Conservation (phyloP, 805 yeast genomes). For the Starmerella geochares region DNA sequence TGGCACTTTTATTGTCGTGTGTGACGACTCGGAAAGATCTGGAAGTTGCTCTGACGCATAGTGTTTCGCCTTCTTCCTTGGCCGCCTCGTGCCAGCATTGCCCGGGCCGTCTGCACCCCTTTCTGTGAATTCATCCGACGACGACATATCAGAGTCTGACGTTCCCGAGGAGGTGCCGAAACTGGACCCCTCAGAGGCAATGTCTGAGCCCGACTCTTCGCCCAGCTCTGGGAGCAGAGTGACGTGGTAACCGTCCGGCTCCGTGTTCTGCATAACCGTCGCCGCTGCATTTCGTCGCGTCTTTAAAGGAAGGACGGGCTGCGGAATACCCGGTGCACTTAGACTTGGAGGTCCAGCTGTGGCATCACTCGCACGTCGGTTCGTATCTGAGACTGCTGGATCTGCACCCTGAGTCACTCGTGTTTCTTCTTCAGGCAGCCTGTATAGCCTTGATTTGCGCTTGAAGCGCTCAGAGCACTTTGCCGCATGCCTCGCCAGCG, state of each 20-base stretch:
- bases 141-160: neutral
- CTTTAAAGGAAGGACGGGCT: neutral
- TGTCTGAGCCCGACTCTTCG: neutral
- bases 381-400: neutral
- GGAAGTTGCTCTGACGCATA: too few species aligned
- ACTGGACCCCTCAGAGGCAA: neutral
- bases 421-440: neutral
- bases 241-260: neutral
- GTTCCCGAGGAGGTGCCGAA: constrained; percentile 5
- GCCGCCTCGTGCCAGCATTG: too few species aligned
- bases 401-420: too few species aligned
- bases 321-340: neutral
- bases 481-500: constrained; percentile 15
- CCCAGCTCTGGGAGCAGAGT: constrained; percentile 1
- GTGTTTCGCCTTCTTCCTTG: neutral
- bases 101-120: too few species aligned
- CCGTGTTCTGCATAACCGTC: neutral
- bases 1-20: too few species aligned
- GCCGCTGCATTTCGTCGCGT: neutral
- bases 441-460: neutral
- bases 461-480: constrained; percentile 8
- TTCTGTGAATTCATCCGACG: neutral
- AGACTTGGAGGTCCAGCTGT: neutral
- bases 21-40: too few species aligned
- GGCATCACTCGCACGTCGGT: neutral